Conservation (phyloP, 1,284 basidiomycete genomes). For the Cutaneotrichosporon sp. region DNA sequence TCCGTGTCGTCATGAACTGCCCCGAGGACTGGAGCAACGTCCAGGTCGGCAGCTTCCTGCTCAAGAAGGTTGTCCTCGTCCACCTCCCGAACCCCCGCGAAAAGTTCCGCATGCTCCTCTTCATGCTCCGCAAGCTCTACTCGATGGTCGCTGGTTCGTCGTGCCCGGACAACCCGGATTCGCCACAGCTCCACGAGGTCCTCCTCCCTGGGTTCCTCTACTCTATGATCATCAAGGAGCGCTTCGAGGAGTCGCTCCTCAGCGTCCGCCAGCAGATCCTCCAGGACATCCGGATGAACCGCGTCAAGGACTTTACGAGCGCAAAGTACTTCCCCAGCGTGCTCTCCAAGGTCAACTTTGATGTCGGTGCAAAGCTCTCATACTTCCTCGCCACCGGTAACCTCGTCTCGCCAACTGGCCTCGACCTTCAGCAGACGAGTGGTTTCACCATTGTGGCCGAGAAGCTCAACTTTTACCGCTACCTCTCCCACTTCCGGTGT, state of each 20-base stretch:
- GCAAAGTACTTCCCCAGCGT: conserved; percentile 82
- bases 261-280: conserved; percentile 71
- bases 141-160: conserved; percentile 86
- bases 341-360: conserved; percentile 77
- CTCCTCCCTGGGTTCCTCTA: conserved; percentile 91
- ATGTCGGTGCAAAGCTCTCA: conserved; percentile 83
- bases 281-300: conserved; percentile 71
- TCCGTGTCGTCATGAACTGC: conserved; percentile 84
- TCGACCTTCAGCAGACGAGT: conserved; percentile 94
- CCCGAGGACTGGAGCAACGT: conserved; percentile 92
- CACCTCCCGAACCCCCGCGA: conserved; percentile 87
- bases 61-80: conserved; percentile 84
- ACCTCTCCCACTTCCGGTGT: conserved; percentile 97
- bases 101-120: conserved; percentile 97
- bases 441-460: conserved; percentile 99
- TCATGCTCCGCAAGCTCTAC: conserved; percentile 97
- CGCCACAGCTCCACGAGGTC: conserved; percentile 97
- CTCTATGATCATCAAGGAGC: conserved; percentile 97
- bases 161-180: conserved; percentile 96
- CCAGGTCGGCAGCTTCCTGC: conserved; percentile 77
- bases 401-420: conserved; percentile 87
- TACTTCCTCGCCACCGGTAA: conserved; percentile 99
- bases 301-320: conserved; percentile 78
- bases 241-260: conserved; percentile 84
- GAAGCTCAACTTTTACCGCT: conserved; percentile 98